These are phyloP conservation scores for Stereum hirsutum DNA, from an alignment of 1,284 basidiomycete genomes.

Conservation along the genomic window DNA sequence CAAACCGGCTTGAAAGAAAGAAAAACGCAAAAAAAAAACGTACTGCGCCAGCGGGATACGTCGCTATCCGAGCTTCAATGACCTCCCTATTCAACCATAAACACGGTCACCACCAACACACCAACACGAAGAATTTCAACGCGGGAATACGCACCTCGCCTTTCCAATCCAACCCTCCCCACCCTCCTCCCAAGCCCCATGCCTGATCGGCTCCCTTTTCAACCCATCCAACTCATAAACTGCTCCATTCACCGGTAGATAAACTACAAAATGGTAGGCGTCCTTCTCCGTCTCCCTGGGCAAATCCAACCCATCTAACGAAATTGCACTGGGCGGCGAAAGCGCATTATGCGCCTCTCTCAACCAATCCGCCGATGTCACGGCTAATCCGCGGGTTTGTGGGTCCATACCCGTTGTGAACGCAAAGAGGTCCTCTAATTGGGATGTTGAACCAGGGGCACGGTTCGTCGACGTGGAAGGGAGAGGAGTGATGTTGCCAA, in stretches of 20 bases:
- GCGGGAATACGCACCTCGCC: conserved; percentile 46
- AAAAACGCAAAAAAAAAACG: conserved; percentile 20
- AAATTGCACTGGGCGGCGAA: conserved; percentile 79
- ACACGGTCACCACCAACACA: conserved; percentile 4
- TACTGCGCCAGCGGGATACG: conserved; percentile 80
- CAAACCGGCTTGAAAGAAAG: neutral
- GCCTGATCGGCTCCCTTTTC: conserved; percentile 69
- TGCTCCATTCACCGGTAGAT: conserved; percentile 73
- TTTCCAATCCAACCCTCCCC: conserved; percentile 77
- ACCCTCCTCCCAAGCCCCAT: conserved; percentile 56
- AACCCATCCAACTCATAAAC: conserved; percentile 91
- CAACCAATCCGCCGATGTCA: conserved; percentile 83
- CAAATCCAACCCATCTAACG: conserved; percentile 64
- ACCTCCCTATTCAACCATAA: conserved; percentile 44
- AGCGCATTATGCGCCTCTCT: conserved; percentile 84
- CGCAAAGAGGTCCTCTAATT: conserved; percentile 64
- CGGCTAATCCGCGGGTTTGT: conserved; percentile 75
- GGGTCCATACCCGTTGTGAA: conserved; percentile 84
- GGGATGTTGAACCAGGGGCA: no score
- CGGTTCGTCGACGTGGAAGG: conserved; percentile 46
- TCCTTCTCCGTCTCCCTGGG: conserved; percentile 75
- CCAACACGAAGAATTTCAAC: neutral
- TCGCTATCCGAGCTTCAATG: conserved; percentile 78
- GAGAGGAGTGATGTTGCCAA: conserved; percentile 80
- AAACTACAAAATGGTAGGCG: conserved; percentile 91